Conservation (phyloP, 2,329 filamentous ascomycete species). For the Trichoderma sp. region DNA sequence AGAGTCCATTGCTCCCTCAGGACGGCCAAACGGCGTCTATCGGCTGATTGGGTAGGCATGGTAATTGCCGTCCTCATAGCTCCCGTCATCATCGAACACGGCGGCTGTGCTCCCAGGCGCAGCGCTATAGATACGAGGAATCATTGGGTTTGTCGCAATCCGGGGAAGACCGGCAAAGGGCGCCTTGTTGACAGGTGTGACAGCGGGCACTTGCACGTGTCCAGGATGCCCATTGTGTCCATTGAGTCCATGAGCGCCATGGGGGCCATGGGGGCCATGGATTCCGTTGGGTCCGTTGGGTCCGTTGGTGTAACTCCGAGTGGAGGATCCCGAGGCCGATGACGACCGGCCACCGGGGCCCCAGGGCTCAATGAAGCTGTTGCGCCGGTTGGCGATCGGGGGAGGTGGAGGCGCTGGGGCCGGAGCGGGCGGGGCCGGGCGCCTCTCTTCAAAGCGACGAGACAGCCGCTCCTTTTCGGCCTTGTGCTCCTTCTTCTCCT, state of each 20-base stretch:
- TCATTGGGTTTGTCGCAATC: constrained; percentile 21
- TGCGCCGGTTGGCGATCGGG: constrained; percentile 27
- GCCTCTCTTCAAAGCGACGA: constrained; percentile 37
- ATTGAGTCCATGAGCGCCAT: constrained; percentile 24
- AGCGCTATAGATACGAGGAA: constrained; percentile 29
- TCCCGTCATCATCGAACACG: constrained; percentile 25
- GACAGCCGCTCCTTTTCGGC: constrained; percentile 38
- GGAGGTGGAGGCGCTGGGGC: constrained; percentile 17
- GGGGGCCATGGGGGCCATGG: constrained; percentile 20
- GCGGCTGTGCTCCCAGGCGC: constrained; percentile 19
- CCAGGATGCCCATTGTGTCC: constrained; percentile 27
- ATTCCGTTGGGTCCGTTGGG: constrained; percentile 13
- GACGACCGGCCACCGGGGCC: constrained; percentile 33
- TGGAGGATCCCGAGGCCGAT: constrained; percentile 26
- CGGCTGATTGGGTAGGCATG: constrained; percentile 35
- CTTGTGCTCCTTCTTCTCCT: constrained; percentile 32
- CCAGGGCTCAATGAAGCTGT: constrained; percentile 37
- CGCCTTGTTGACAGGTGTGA: constrained; percentile 26
- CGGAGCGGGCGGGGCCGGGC: constrained; percentile 20
- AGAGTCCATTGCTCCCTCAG: neutral
- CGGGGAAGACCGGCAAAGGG: constrained; percentile 32
- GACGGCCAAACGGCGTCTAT: constrained; percentile 20
- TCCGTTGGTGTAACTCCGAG: constrained; percentile 29
- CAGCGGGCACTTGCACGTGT: constrained; percentile 26
- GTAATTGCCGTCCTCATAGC: constrained; percentile 37